Evolutionary conservation across 208 protist genomes (phyloP).

Genomic region (Leishmania martiniquensis): DNA sequence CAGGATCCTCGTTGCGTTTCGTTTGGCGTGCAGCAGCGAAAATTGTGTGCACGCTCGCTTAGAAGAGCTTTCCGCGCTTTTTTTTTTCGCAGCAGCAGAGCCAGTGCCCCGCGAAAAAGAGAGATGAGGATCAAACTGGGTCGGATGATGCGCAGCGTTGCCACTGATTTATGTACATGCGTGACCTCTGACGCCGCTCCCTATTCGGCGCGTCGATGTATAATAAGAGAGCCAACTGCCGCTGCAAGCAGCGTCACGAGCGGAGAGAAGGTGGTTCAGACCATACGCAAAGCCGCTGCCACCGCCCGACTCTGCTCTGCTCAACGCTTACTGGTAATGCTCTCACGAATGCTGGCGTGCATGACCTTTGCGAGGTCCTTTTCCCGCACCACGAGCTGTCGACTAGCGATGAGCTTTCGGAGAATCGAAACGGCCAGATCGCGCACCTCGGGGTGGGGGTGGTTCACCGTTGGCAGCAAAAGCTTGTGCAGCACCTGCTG

Average conservation of each 20-base stretch:
- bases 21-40: background rate
- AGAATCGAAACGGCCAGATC: conserved; percentile 62
- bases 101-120: background rate
- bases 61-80: background rate
- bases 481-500: conserved; percentile 56
- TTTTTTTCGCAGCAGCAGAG: background rate
- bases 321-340: conserved; percentile 29
- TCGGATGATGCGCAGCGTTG: background rate
- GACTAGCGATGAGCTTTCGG: conserved; percentile 34
- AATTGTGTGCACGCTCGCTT: background rate
- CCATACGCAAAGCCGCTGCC: background rate
- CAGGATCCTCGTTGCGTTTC: background rate
- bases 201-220: background rate
- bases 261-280: background rate
- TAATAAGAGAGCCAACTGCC: background rate
- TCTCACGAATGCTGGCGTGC: conserved; percentile 65
- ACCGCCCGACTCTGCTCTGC: too few species aligned
- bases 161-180: background rate
- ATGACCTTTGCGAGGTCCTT: conserved; percentile 58
- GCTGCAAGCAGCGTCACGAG: background rate
- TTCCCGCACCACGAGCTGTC: conserved; percentile 43
- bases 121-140: background rate
- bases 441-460: conserved; percentile 78
- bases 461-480: conserved; percentile 77
- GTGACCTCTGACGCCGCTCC: background rate